Evolutionary conservation across 257 asterid genomes (phyloP).

Genomic region (Solanum megistacrolobum): DNA sequence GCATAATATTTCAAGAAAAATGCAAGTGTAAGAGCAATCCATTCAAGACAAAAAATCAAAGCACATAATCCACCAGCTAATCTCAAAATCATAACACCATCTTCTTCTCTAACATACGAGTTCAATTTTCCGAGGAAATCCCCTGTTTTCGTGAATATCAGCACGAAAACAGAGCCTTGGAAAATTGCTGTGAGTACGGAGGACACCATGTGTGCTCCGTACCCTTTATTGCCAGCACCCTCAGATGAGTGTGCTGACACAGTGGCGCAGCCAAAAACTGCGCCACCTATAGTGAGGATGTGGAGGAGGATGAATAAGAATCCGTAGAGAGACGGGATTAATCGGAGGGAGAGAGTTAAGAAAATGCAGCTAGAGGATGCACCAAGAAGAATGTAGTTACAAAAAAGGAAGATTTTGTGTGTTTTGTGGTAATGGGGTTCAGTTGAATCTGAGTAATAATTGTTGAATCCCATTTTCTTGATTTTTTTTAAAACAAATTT

Average conservation of each 20-base stretch:
- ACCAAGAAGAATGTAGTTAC: constrained; percentile 33
- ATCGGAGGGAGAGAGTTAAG: constrained; percentile 36
- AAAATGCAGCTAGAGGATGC: constrained; percentile 39
- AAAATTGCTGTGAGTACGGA: constrained; percentile 80
- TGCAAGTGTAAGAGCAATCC: constrained; percentile 78
- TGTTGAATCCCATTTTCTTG: not conserved
- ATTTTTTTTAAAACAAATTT: not conserved
- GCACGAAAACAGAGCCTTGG: constrained; percentile 82
- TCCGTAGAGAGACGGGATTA: constrained; percentile 34
- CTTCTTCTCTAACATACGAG: constrained; percentile 79
- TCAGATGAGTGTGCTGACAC: constrained; percentile 16
- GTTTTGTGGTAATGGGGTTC: not conserved
- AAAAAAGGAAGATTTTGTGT: constrained; percentile 20
- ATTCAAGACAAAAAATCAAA: constrained; percentile 65
- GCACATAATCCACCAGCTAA: constrained; percentile 68
- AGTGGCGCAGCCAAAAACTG: constrained; percentile 48
- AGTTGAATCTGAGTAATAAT: not conserved
- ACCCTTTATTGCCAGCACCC: constrained; percentile 36
- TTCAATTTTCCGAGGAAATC: constrained; percentile 64
- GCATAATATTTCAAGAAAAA: constrained; percentile 72
- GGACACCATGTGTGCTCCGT: constrained; percentile 85
- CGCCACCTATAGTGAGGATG: constrained; percentile 28
- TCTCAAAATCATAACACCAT: constrained; percentile 61
- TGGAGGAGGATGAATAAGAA: constrained; percentile 39
- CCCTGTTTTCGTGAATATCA: constrained; percentile 61